Base-by-base conservation (phyloP, 768 basidiomycete species). In the Myochromella boudieri region DNA sequence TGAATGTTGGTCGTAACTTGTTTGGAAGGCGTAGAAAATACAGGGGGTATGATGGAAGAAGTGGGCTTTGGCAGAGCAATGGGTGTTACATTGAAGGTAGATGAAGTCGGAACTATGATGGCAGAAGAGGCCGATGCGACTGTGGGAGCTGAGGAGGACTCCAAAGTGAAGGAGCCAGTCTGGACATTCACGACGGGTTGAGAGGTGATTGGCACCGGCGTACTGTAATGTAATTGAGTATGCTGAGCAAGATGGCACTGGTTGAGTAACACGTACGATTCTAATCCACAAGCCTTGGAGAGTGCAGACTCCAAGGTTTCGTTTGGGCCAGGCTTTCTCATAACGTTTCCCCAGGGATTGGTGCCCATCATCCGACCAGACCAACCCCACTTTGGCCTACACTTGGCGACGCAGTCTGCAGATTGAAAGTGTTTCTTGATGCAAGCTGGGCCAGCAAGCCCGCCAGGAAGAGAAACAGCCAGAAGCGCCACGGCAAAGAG, bases 331-430 rank as follows among this genome's bases (percentile, higher is more conserved):
- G 59, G 46, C 25, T 72, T 67, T 41, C 68, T 58, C 54, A 80
- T 70, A 32, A 79, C 78, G 24, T 67, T 54, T 38, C 81, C 81
- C 81, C 81, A 84, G 22, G 67, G 72, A 59, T 81, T 74, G n/a
- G 64, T 68, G 47, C 76, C 76, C 75, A 81, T 78, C 44, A 69
- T 62, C 11, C 57, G 56, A 15, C 76, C 76, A 11, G 72, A 63
- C 69, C 72, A 75, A 0, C 77, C 76, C 75, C 74, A 77, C 51
- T 60, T 67, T 14, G 61, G 51, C 53, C 64, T 68, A 58, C 76
- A 78, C 48, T 49, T 53, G 31, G 60, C 48, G 31, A 76, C 51
- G 49, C 75, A 77, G 32, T 69, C 63, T 12, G 57, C 44, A n/a
- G 60, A 53, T 32, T 66, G 56, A 49, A 57, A 64, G 49, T 70